Conservation (phyloP, 148 eudicot species). For the Rhododendron simsii region DNA sequence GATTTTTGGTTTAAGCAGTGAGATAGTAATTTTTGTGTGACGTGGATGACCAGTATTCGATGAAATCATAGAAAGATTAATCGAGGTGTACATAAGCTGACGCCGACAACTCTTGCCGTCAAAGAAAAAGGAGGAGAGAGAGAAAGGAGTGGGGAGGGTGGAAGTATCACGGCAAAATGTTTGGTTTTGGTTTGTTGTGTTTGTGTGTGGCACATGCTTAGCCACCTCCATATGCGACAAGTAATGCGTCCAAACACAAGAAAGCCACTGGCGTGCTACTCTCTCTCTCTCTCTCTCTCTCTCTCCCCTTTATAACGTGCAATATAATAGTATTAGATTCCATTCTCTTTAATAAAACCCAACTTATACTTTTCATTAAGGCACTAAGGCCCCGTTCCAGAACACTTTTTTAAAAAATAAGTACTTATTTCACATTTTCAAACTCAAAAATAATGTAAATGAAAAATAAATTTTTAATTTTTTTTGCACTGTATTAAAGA, state of each 20-base stretch:
- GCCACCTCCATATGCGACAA: constrained; percentile 32
- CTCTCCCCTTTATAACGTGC: constrained; percentile 8
- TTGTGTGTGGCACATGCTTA: constrained; percentile 32
- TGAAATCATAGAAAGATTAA: neutral
- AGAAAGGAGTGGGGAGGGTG: neutral
- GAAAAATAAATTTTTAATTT: too few relatives aligned
- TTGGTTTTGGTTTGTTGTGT: constrained; percentile 14
- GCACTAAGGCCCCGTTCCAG: too few relatives aligned
- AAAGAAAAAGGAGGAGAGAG: neutral
- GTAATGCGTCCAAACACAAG: constrained; percentile 11
- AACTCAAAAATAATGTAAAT: too few relatives aligned
- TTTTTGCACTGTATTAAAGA: too few relatives aligned
- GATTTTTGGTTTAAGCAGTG: too few relatives aligned
- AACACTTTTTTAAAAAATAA: too few relatives aligned
- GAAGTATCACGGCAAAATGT: constrained; percentile 4
- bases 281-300: constrained; percentile 3
- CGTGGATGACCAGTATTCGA: too few relatives aligned
- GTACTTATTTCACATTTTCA: too few relatives aligned
- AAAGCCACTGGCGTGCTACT: neutral
- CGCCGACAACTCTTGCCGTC: accelerated
- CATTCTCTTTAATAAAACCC: neutral
- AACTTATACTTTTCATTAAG: neutral
- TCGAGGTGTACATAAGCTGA: neutral
- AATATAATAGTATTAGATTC: neutral
- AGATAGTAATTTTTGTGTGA: neutral